Evolutionary conservation across 2,329 filamentous ascomycete species (phyloP).

Genomic region (Fusarium virguliforme): DNA sequence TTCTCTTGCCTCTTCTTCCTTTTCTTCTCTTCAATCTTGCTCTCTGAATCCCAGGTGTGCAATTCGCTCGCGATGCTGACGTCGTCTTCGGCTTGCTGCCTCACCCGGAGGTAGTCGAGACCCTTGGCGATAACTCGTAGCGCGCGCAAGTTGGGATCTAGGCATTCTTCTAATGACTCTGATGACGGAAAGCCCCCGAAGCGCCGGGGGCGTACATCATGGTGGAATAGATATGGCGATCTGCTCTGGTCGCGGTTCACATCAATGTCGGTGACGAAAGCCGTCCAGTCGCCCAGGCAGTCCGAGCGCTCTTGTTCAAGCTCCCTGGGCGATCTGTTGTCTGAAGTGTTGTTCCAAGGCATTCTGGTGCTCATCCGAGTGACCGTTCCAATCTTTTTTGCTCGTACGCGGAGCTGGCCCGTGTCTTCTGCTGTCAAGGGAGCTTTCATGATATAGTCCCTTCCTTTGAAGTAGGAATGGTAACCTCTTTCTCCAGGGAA

Average conservation of each 20-base stretch:
- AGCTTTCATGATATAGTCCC: background rate
- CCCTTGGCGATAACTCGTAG: background rate
- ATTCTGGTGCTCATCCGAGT: background rate
- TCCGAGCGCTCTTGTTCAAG: background rate
- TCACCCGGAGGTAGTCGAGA: background rate
- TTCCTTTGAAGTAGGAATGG: background rate
- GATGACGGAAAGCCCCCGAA: too few relatives aligned
- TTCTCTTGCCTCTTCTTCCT: background rate
- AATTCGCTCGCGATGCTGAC: background rate
- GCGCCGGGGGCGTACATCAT: background rate
- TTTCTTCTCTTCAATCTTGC: background rate
- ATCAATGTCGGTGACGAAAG: background rate
- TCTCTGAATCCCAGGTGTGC: background rate
- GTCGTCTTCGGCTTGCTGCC: background rate
- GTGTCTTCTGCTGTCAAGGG: background rate
- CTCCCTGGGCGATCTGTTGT: background rate
- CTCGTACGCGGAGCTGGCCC: background rate
- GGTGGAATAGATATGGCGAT: background rate
- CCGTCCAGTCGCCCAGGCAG: background rate
- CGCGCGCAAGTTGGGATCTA: background rate
- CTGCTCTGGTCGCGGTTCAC: background rate
- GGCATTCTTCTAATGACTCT: background rate
- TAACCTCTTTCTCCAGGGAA: background rate
- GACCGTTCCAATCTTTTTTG: background rate
- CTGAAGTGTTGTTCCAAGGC: background rate